Evolutionary conservation across 805 yeast species (phyloP).

Genomic region (Pichia manshurica): DNA sequence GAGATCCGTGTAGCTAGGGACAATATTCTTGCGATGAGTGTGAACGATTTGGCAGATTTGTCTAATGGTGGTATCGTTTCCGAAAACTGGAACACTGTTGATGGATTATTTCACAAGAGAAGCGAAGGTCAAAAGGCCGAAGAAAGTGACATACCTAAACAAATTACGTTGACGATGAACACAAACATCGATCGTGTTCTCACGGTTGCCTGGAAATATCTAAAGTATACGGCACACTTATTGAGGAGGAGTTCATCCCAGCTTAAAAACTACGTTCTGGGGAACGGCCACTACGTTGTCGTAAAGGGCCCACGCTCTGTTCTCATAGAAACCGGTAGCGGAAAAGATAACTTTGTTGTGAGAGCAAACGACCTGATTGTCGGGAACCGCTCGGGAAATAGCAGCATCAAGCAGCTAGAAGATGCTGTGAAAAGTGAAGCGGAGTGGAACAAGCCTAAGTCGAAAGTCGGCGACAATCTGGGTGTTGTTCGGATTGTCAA

Average conservation of each 20-base stretch:
- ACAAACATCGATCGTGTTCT: neutral
- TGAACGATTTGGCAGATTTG: slow-evolving; percentile 44
- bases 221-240: neutral
- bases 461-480: slow-evolving; percentile 39
- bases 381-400: neutral
- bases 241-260: neutral
- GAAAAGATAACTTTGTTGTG: slow-evolving; percentile 21
- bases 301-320: slow-evolving; percentile 52
- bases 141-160: neutral
- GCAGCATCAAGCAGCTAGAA: slow-evolving; percentile 19
- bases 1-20: slow-evolving; percentile 41
- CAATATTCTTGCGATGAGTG: slow-evolving; percentile 45
- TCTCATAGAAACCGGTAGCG: slow-evolving; percentile 41
- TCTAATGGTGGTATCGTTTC: slow-evolving; percentile 13
- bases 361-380: slow-evolving; percentile 5
- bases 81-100: slow-evolving; percentile 13
- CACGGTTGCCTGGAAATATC: neutral
- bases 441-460: slow-evolving; percentile 19
- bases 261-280: slow-evolving; percentile 21
- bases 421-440: slow-evolving; percentile 17
- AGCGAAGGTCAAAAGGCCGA: neutral
- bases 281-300: slow-evolving; percentile 41
- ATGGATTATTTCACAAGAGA: slow-evolving; percentile 8
- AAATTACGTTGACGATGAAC: neutral
- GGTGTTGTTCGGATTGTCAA: slow-evolving; percentile 41